phyloP scores from a whole-genome alignment of 2,329 filamentous ascomycete species.

The Aspergillus fructus region DNA sequence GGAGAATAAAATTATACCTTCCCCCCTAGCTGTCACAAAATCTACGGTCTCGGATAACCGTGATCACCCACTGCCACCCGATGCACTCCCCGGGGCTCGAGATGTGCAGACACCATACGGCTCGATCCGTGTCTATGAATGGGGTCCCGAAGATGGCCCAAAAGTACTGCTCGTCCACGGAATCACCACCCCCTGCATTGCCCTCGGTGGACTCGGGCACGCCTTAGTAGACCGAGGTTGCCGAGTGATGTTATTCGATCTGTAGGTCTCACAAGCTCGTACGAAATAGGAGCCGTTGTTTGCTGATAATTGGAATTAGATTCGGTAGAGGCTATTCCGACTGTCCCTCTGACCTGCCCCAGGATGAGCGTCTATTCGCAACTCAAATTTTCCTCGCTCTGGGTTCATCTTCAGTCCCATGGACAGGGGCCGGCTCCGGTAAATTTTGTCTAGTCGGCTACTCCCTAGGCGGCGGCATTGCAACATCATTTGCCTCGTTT shows the following conservation, averaged over 20 bases:
- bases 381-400: constrained; percentile 71
- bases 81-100: constrained; percentile 62
- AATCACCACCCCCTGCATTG: constrained; percentile 74
- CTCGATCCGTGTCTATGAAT: constrained; percentile 73
- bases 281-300: no score
- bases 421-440: constrained; percentile 54
- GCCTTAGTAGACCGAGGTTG: constrained; percentile 65
- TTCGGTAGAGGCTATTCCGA: constrained; percentile 75
- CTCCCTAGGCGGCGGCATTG: constrained; percentile 74
- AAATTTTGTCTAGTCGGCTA: constrained; percentile 75
- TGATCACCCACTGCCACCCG: constrained; percentile 63
- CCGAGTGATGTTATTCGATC: constrained; percentile 76
- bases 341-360: constrained; percentile 63
- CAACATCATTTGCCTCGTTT: constrained; percentile 66
- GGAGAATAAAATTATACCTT: constrained; percentile 27
- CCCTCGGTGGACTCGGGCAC: constrained; percentile 65
- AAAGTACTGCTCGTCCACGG: constrained; percentile 78
- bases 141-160: constrained; percentile 68
- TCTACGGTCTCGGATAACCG: constrained; percentile 37
- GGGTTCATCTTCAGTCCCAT: constrained; percentile 66
- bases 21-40: constrained; percentile 36
- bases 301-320: constrained; percentile 19
- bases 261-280: constrained; percentile 30
- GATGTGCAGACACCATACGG: constrained; percentile 66
- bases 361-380: constrained; percentile 72